Evolutionary conservation across 1,284 basidiomycete genomes (phyloP).

Genomic region (Ganoderma multipileum): DNA sequence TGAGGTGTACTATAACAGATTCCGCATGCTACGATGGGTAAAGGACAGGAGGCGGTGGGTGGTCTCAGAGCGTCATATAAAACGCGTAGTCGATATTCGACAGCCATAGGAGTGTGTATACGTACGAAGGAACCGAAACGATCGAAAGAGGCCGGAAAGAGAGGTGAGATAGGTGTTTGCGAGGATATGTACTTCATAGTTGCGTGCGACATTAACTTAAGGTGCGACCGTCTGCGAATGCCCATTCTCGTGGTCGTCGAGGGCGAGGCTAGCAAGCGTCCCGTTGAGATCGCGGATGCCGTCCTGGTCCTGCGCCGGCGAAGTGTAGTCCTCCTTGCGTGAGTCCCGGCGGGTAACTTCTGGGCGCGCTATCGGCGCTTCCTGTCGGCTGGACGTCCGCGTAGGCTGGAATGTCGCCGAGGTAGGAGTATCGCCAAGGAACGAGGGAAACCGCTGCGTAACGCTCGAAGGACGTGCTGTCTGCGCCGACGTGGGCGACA

Average conservation of each 20-base stretch:
- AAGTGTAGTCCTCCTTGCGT: conserved; percentile 46
- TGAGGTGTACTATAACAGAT: conserved; percentile 34
- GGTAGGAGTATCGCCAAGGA: conserved; percentile 45
- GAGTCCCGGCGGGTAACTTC: conserved; percentile 35
- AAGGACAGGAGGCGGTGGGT: conserved; percentile 30
- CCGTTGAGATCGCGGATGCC: conserved; percentile 74
- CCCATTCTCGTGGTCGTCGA: conserved; percentile 49
- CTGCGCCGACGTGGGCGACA: conserved; percentile 50
- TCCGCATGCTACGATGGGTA: conserved; percentile 37
- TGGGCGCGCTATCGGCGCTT: conserved; percentile 51
- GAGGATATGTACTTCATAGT: conserved; percentile 19
- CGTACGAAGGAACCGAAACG: conserved; percentile 29
- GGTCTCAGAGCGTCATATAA: conserved; percentile 36
- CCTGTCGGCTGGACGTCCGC: conserved; percentile 52
- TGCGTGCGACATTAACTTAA: conserved; percentile 26
- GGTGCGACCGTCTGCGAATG: conserved; percentile 32
- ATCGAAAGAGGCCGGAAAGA: conserved; percentile 24
- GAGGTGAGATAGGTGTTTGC: conserved; percentile 17
- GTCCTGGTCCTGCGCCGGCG: conserved; percentile 51
- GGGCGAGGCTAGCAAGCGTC: conserved; percentile 74
- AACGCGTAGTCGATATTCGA: conserved; percentile 34
- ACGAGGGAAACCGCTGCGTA: conserved; percentile 50
- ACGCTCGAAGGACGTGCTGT: conserved; percentile 48
- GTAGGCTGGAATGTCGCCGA: conserved; percentile 40
- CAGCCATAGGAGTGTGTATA: conserved; percentile 34